Base-by-base conservation (phyloP, 2,329 filamentous ascomycete genomes). In the Leptographium wingfieldii region DNA sequence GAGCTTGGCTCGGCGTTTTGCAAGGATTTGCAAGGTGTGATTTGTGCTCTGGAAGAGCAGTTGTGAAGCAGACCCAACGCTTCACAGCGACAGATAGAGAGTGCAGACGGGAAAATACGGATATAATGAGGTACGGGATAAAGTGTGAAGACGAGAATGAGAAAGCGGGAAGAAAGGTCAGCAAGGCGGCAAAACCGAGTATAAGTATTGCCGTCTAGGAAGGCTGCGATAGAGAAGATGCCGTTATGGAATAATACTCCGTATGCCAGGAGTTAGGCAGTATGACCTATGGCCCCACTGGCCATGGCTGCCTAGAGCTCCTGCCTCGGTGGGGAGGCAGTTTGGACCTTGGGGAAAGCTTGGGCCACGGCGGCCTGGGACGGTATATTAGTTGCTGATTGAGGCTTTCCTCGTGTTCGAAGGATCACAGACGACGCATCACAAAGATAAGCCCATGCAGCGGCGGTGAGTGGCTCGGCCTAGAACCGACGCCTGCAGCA, bases 291-390 rank as follows among this genome's bases (percentile, higher is more conserved):
- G 14, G 27, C 46, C 46, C 56, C 56, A 49, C 43, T 31, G 6
- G 49, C 9, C 49, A 19, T 58, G 48, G 49, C 25, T 58, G 57
- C 57, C 57, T 58, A 12, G 49, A 43, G 57, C 33, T 52, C 48
- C 27, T 53, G 33, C 48, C 49, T 31, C 46, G n/a, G 57, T 33
- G 27, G 14, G 43, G 35, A 31, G 25, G 7, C 2, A 31, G 29
- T 31, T 31, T 31, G 29, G 7, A 7, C 29, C 4, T 9, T 9
- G n/a, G 27, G 19, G 6, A 27, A 5, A 9, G 3, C 40, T 31
- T 55, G 53, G 53, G 33, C 16, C 4, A 19, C 19, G 9, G 49
- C 22, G 29, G 49, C 46, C 46, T 10, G 25, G 27, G 10, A 52
- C 49, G 3, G 22, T 52, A 52, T 46, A 46, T 46, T 46, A 46